Percentiles rank a stretch among this genome's conserved stretches.
phyloP scores from a whole-genome alignment of 2,329 filamentous ascomycete species.

The Pseudocercospora eumusae region DNA sequence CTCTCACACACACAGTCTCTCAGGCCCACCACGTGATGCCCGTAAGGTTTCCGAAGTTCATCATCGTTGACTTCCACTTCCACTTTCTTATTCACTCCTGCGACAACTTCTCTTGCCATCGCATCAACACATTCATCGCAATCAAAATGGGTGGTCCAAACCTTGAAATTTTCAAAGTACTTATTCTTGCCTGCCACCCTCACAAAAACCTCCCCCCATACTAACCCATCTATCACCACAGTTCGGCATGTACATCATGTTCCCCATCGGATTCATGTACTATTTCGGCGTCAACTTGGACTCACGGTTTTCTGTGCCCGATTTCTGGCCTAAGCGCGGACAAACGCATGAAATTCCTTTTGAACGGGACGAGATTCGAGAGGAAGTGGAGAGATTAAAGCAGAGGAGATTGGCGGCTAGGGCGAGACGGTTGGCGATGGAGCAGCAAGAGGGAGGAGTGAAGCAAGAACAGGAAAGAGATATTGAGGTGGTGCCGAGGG shows the following conservation, averaged over 20 bases:
- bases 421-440: constrained; percentile 50
- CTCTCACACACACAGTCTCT: too few relatives aligned
- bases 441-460: constrained; percentile 37
- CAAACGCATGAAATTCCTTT: constrained; percentile 75
- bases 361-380: constrained; percentile 78
- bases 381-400: constrained; percentile 74
- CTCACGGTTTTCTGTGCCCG: constrained; percentile 79
- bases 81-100: too few relatives aligned
- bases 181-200: background rate
- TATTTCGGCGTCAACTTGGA: constrained; percentile 99
- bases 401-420: constrained; percentile 50
- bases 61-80: constrained; percentile 18
- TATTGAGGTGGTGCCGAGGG: constrained; percentile 12
- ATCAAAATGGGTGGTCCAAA: constrained; percentile 75
- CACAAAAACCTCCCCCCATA: background rate
- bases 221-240: constrained; percentile 41
- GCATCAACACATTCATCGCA: background rate
- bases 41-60: background rate
- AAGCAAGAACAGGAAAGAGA: constrained; percentile 16
- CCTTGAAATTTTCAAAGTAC: constrained; percentile 91
- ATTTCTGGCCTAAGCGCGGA: constrained; percentile 88
- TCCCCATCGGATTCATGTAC: constrained; percentile 99
- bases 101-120: background rate
- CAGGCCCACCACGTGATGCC: constrained; percentile 10
- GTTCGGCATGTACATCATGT: constrained; percentile 99